Evolutionary conservation across 2,329 filamentous ascomycete genomes (phyloP), one percentile per base, ranked within the genome.

Genomic region (Neonectria punicea): DNA sequence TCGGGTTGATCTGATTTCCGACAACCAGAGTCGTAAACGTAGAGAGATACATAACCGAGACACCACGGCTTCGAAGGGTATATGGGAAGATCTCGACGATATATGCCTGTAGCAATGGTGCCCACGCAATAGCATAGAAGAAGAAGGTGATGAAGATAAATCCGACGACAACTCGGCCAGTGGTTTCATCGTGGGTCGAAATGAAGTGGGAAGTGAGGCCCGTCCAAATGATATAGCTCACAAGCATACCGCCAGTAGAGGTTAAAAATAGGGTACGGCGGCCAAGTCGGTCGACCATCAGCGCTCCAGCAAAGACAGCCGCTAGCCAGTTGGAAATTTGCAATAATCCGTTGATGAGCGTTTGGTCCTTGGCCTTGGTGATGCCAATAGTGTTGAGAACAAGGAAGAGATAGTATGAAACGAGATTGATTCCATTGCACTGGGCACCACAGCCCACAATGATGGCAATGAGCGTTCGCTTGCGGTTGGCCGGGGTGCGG

Each of bases 111-210:
- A 80, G 72, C 0, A 81, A 72, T 0, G 78, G 76, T 0, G 76
- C 77, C 54, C 75, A 79, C 1, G 74, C 78, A 44, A 81, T 76
- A 30, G 76, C 76, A 50, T 80, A 81, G 59, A 75, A 76, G 58
- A 76, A 76, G 46, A 77, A 80, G 18, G 77, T 81, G n/a, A 80
- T 75, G 49, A 82, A 82, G 1, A 83, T 72, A 34, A 79, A 79
- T 0, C 74, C 74, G 7, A 82, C 74, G 1, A 81, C 78, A 0
- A 70, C 71, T 5, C 62, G 61, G 6, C 74, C 76, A 5, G 73
- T 72, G 14, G 65, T 64, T 2, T 70, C 63, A 2, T 70, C 66
- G 0, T 65, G 65, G 2, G 70, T 74, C 1, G 66, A n/a, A 2
- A 63, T 63, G 25, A 73, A 71, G 1, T 64, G 65, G 11, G 69